A percentile compares a stretch with the other conserved stretches of the same genome.
Conservation (phyloP, 306 rosid genomes). For the Malus asiatica region DNA sequence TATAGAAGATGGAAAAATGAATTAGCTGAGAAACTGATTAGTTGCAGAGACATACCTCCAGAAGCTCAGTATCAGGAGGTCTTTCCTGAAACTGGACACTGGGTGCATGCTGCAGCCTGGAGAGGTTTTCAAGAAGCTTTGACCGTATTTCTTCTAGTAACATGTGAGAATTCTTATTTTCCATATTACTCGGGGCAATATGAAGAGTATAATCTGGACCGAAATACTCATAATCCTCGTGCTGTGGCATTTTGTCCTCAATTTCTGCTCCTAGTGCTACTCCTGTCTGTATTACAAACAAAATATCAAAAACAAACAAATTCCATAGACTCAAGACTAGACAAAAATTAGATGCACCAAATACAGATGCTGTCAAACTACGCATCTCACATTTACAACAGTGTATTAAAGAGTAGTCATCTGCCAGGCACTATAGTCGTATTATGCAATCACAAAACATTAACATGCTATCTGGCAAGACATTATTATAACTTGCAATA, state of each 20-base stretch:
- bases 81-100: slow-evolving; percentile 81
- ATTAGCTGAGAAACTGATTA: not conserved
- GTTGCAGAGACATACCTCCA: slow-evolving; percentile 46
- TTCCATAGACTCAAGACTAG: not conserved
- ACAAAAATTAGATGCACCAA: not conserved
- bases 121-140: slow-evolving; percentile 70
- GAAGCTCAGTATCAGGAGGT: slow-evolving; percentile 71
- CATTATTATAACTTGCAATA: not conserved
- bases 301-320: slow-evolving; percentile 12
- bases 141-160: slow-evolving; percentile 63
- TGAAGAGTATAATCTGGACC: slow-evolving; percentile 93
- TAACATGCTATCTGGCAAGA: not conserved
- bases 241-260: slow-evolving; percentile 89
- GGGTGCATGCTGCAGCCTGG: slow-evolving; percentile 84
- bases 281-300: slow-evolving; percentile 63
- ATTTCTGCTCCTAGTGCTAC: slow-evolving; percentile 90
- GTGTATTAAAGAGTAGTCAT: not conserved
- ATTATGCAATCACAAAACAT: not conserved
- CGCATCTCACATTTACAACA: not conserved
- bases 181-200: slow-evolving; percentile 96
- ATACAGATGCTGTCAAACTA: not conserved
- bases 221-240: slow-evolving; percentile 83
- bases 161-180: slow-evolving; percentile 70
- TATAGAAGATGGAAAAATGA: not conserved
- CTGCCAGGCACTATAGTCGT: not conserved